Conservation (phyloP, 208 protist genomes). For the Trypanosoma congolense region DNA sequence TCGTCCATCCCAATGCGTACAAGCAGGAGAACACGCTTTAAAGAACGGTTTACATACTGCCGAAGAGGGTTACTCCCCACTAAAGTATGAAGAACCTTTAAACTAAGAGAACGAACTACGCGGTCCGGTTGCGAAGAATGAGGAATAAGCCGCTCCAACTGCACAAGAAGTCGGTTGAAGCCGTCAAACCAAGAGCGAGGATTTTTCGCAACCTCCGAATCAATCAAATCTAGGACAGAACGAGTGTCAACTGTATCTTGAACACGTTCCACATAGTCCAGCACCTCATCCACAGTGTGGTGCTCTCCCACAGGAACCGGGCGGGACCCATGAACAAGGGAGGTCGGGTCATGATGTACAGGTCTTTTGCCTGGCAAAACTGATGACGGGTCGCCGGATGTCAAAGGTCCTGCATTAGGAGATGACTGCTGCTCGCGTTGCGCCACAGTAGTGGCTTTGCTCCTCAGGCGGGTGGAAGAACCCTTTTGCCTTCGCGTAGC, state of each 20-base stretch:
- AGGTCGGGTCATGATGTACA: too few species aligned
- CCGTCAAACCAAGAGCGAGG: conserved; percentile 10
- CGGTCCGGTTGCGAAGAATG: conserved; percentile 30
- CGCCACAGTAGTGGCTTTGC: too few species aligned
- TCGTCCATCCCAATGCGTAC: conserved; percentile 68
- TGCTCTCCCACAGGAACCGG: too few species aligned
- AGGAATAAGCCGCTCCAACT: conserved; percentile 25
- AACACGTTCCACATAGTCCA: conserved; percentile 12
- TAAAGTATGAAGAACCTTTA: conserved; percentile 28
- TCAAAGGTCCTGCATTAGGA: too few species aligned
- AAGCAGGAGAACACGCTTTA: conserved; percentile 35
- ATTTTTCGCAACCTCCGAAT: conserved; percentile 7
- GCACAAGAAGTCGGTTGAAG: conserved; percentile 20
- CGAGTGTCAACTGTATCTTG: conserved; percentile 8
- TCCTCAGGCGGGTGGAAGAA: too few species aligned
- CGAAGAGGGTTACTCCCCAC: conserved; percentile 17
- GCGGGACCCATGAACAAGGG: too few species aligned
- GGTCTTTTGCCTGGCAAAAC: too few species aligned
- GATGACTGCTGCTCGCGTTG: too few species aligned
- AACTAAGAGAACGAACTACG: conserved; percentile 32
- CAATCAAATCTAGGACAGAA: conserved; percentile 17
- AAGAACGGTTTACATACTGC: conserved; percentile 22
- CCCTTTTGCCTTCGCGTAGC: too few species aligned
- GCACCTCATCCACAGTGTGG: not conserved
- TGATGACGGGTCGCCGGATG: too few species aligned